These are phyloP conservation scores for Lecanicillium sp. DNA, from an alignment of 2,329 filamentous ascomycete genomes.

Conservation along the genomic window DNA sequence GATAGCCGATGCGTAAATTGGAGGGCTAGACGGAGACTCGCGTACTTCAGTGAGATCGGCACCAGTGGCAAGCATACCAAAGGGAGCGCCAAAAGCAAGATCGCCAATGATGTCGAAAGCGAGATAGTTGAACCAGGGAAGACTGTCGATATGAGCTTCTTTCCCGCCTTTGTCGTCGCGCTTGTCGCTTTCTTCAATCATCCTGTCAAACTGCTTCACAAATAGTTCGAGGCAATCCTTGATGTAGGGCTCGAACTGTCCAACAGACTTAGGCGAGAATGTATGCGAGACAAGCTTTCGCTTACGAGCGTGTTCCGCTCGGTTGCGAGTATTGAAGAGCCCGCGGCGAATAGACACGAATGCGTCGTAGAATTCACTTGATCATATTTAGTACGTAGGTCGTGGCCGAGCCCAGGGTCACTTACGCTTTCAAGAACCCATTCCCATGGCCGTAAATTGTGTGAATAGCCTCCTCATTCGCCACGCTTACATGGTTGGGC, in stretches of 20 bases:
- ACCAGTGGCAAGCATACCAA: slow-evolving; percentile 68
- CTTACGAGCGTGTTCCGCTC: slow-evolving; percentile 79
- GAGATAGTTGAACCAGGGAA: slow-evolving; percentile 64
- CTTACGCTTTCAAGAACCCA: slow-evolving; percentile 64
- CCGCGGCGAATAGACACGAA: slow-evolving; percentile 83
- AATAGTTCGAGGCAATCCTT: slow-evolving; percentile 71
- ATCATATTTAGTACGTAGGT: too few relatives aligned
- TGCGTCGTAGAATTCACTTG: slow-evolving; percentile 85
- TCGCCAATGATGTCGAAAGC: slow-evolving; percentile 47
- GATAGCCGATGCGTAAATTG: slow-evolving; percentile 70
- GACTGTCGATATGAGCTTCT: slow-evolving; percentile 63
- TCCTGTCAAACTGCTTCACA: slow-evolving; percentile 63
- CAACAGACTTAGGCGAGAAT: slow-evolving; percentile 74
- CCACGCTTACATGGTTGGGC: slow-evolving; percentile 77
- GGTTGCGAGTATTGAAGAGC: slow-evolving; percentile 83
- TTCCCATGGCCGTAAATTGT: slow-evolving; percentile 75
- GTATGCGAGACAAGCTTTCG: slow-evolving; percentile 84
- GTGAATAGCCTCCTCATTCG: slow-evolving; percentile 71
- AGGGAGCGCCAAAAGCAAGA: slow-evolving; percentile 46
- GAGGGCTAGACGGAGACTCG: slow-evolving; percentile 50
- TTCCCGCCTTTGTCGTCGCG: slow-evolving; percentile 49
- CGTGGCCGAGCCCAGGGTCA: too few relatives aligned
- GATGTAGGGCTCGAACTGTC: slow-evolving; percentile 86
- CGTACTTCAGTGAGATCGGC: slow-evolving; percentile 72
- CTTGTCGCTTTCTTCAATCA: slow-evolving; percentile 42